Conservation (phyloP, 139 green algal genomes). For the Gonium pectorale region DNA sequence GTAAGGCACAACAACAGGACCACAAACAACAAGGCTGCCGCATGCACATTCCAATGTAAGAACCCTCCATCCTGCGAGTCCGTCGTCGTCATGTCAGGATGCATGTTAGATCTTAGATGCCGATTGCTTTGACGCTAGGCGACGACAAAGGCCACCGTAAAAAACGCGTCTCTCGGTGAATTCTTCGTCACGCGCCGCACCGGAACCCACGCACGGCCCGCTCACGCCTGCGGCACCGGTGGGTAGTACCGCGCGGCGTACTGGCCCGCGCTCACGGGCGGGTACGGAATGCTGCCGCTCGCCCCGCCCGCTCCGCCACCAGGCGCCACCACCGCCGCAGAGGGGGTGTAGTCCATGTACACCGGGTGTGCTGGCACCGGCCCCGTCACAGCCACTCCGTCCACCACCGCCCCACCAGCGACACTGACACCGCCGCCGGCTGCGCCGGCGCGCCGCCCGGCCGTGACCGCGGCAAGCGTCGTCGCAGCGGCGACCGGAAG, state of each 20-base stretch:
- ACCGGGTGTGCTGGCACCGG: background rate
- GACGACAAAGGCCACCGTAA: too few species aligned
- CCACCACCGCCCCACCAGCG: background rate
- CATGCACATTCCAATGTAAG: too few species aligned
- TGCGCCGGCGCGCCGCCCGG: background rate
- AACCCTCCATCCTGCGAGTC: too few species aligned
- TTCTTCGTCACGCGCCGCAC: too few species aligned
- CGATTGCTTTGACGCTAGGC: background rate
- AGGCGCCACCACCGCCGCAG: background rate
- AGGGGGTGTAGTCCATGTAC: background rate
- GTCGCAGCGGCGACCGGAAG: background rate
- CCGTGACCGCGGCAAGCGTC: background rate
- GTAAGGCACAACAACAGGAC: too few species aligned
- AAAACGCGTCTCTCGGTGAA: too few species aligned
- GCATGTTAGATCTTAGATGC: too few species aligned
- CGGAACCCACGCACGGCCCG: too few species aligned
- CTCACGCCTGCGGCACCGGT: background rate
- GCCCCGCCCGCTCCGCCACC: too few species aligned
- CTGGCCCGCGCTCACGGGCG: background rate
- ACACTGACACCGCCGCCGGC: background rate
- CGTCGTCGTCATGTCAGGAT: too few species aligned
- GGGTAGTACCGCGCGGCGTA: conserved; percentile 20
- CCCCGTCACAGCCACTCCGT: background rate
- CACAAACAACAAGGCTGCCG: too few species aligned
- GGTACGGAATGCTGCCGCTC: background rate